Evolutionary conservation across 352 stramenopile genomes (phyloP).

Genomic region (Globisporangium uncinulatum): DNA sequence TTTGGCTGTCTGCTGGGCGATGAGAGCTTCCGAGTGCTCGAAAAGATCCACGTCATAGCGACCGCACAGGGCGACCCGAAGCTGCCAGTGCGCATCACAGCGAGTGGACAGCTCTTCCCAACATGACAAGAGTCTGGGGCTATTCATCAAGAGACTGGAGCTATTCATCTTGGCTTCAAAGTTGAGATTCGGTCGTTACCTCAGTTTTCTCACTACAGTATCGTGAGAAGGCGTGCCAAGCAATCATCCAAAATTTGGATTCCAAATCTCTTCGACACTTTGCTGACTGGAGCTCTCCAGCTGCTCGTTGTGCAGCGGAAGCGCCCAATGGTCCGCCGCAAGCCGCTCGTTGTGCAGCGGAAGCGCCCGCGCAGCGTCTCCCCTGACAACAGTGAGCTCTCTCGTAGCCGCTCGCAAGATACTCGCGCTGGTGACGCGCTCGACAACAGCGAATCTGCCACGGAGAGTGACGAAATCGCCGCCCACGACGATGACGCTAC

Average conservation of each 20-base stretch:
- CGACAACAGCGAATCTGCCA: not conserved
- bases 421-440: too few species aligned
- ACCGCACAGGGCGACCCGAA: slow-evolving; percentile 45
- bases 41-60: slow-evolving; percentile 42
- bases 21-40: slow-evolving; percentile 39
- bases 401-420: not conserved
- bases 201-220: too few species aligned
- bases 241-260: too few species aligned
- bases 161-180: too few species aligned
- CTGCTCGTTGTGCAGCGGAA: too few species aligned
- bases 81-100: slow-evolving; percentile 33
- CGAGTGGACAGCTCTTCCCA: slow-evolving; percentile 42
- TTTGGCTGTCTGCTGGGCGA: slow-evolving; percentile 54
- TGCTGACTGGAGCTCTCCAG: too few species aligned
- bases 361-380: slow-evolving; percentile 8
- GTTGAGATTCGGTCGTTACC: too few species aligned
- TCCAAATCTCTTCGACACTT: too few species aligned
- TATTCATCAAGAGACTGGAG: too few species aligned
- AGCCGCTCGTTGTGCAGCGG: slow-evolving; percentile 25
- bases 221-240: too few species aligned
- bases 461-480: not conserved
- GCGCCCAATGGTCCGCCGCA: slow-evolving; percentile 32
- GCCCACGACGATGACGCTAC: not conserved
- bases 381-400: not conserved
- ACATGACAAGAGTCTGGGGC: slow-evolving; percentile 7